Percentiles rank a stretch among this genome's conserved stretches.
phyloP scores from a whole-genome alignment of 78 protist genomes.

The Dictyostelium firmibasis region DNA sequence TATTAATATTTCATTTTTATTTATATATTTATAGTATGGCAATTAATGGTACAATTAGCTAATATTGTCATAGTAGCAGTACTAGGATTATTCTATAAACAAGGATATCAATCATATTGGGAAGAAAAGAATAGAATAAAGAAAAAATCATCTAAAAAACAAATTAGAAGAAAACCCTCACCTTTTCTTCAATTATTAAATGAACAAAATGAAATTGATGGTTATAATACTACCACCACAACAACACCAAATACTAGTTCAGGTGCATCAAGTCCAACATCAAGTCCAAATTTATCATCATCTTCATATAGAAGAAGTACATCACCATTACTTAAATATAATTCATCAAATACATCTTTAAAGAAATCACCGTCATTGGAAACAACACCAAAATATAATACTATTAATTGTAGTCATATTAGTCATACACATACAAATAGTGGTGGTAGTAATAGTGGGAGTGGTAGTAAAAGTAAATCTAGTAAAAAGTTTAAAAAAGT shows the following conservation, averaged over 20 bases:
- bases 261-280: not conserved
- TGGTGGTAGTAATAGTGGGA: not conserved
- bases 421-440: too few relatives aligned
- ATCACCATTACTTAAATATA: not conserved
- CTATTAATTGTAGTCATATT: not conserved
- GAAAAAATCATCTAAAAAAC: not conserved
- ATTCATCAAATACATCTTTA: not conserved
- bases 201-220: not conserved
- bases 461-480: not conserved
- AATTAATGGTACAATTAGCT: constrained; percentile 32
- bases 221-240: not conserved
- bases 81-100: constrained; percentile 39
- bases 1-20: too few relatives aligned
- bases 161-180: constrained; percentile 5
- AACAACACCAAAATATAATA: not conserved
- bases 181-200: constrained; percentile 56
- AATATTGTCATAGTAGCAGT: constrained; percentile 17
- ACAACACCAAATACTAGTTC: not conserved
- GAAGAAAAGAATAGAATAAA: constrained; percentile 63
- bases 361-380: constrained; percentile 2
- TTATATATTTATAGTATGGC: constrained; percentile 30
- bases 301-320: not conserved
- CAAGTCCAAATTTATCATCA: not conserved
- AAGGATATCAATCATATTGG: constrained; percentile 47
- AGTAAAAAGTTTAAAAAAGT: not conserved